Evolutionary conservation across 1,139 yeast species (phyloP).

Genomic region (Barnettozyma hawaiiensis): DNA sequence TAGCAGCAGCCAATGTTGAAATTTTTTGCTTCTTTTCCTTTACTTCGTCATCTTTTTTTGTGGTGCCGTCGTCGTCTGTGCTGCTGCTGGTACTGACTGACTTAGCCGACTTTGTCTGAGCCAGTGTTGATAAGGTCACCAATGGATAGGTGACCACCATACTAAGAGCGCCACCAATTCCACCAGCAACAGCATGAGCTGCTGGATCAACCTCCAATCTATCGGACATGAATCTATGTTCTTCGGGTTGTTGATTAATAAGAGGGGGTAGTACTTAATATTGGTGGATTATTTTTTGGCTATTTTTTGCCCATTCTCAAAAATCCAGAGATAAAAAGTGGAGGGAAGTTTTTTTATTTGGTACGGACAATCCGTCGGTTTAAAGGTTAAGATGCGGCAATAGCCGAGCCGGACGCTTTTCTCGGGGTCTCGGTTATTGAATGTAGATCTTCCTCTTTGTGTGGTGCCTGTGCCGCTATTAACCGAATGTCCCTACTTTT

Average conservation of each 20-base stretch:
- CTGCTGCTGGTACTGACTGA: slow-evolving; percentile 29
- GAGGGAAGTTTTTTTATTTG: too few species aligned
- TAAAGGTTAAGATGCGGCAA: too few species aligned
- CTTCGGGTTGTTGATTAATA: too few species aligned
- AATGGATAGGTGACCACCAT: slow-evolving; percentile 81
- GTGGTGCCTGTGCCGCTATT: slow-evolving; percentile 3
- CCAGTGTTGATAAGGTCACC: slow-evolving; percentile 76
- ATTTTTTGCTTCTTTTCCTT: slow-evolving; percentile 14
- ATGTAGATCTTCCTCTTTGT: too few species aligned
- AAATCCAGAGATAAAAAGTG: too few species aligned
- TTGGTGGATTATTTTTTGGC: too few species aligned
- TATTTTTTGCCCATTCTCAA: too few species aligned
- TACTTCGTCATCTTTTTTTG: slow-evolving; percentile 10
- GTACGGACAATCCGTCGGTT: too few species aligned
- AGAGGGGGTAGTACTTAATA: too few species aligned
- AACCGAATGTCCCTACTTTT: slow-evolving; percentile 4
- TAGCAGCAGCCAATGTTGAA: slow-evolving; percentile 27
- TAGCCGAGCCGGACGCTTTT: too few species aligned
- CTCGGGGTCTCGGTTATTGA: not conserved
- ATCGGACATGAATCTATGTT: slow-evolving; percentile 15
- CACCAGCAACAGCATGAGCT: slow-evolving; percentile 90
- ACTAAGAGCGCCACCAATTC: slow-evolving; percentile 86
- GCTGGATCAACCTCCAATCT: slow-evolving; percentile 39
- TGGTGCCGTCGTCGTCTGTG: slow-evolving; percentile 22
- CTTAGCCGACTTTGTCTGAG: slow-evolving; percentile 60